phyloP scores from a whole-genome alignment of 768 basidiomycete genomes.

The Phaeotremella fagi region DNA sequence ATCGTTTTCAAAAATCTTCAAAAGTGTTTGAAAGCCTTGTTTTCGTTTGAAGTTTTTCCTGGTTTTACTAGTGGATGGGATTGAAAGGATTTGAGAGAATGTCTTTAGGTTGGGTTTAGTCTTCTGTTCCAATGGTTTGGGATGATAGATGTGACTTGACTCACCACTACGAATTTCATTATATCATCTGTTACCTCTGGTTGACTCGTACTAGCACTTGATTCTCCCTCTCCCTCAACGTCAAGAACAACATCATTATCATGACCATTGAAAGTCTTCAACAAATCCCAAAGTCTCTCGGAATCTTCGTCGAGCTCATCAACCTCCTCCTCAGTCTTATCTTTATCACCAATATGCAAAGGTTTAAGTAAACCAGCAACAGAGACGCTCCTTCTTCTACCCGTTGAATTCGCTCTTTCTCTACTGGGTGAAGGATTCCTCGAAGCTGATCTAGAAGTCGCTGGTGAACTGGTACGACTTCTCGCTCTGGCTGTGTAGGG shows the following conservation, averaged over 20 bases:
- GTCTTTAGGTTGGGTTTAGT: conserved; percentile 12
- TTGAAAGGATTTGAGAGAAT: conserved; percentile 26
- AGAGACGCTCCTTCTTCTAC: conserved; percentile 3
- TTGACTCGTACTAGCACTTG: not conserved
- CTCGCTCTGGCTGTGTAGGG: not conserved
- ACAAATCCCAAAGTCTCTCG: conserved; percentile 16
- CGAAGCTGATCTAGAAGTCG: conserved; percentile 1
- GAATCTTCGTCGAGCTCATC: conserved; percentile 28
- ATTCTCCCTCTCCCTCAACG: not conserved
- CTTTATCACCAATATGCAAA: conserved; percentile 1
- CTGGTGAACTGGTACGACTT: not conserved
- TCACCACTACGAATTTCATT: conserved; percentile 34
- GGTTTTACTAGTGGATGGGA: conserved; percentile 14
- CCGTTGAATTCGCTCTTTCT: conserved; percentile 3
- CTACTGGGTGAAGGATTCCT: conserved; percentile 3
- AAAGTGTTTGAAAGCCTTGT: conserved; percentile 22
- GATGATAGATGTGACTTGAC: conserved; percentile 1
- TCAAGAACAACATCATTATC: conserved; percentile 11
- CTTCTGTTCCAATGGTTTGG: not conserved
- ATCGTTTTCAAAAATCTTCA: conserved; percentile 6
- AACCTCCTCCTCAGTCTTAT: conserved; percentile 3
- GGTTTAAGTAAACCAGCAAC: conserved; percentile 1
- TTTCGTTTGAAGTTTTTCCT: conserved; percentile 32
- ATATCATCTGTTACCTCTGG: conserved; percentile 4
- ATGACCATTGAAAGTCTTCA: conserved; percentile 23